Evolutionary conservation across 1,284 basidiomycete species (phyloP).

Genomic region (Sporisorium sorghi): DNA sequence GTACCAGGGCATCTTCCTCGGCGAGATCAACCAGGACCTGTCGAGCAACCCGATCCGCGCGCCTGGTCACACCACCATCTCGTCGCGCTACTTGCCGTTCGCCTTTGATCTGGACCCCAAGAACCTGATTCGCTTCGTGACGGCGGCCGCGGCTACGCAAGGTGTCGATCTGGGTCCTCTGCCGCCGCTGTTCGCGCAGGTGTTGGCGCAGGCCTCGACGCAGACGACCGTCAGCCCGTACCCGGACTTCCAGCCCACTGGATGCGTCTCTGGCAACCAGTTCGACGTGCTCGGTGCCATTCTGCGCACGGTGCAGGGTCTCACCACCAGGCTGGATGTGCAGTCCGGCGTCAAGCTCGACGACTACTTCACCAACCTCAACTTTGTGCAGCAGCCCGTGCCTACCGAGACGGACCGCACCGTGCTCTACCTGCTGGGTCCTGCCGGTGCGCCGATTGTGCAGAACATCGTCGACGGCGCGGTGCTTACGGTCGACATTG

Average conservation of each 20-base stretch:
- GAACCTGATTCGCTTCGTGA: slow-evolving; percentile 76
- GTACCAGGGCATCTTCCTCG: slow-evolving; percentile 70
- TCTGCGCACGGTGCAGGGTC: slow-evolving; percentile 75
- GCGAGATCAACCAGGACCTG: slow-evolving; percentile 73
- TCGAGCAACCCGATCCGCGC: slow-evolving; percentile 75
- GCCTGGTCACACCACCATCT: slow-evolving; percentile 75
- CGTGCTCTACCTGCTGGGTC: slow-evolving; percentile 78
- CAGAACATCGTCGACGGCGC: slow-evolving; percentile 78
- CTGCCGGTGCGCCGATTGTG: slow-evolving; percentile 74
- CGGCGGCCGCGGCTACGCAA: slow-evolving; percentile 74
- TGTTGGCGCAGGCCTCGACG: slow-evolving; percentile 75
- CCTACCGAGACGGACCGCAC: slow-evolving; percentile 77
- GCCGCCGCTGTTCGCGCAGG: slow-evolving; percentile 74
- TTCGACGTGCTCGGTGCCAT: slow-evolving; percentile 73
- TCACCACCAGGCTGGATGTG: slow-evolving; percentile 74
- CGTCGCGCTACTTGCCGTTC: slow-evolving; percentile 76
- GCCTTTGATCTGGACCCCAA: slow-evolving; percentile 77
- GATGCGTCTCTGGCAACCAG: slow-evolving; percentile 74
- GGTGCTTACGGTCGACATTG: slow-evolving; percentile 74
- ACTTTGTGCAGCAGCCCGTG: slow-evolving; percentile 77
- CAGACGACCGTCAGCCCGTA: slow-evolving; percentile 74
- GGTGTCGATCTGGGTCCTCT: slow-evolving; percentile 78
- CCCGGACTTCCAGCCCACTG: slow-evolving; percentile 70
- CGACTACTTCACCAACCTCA: slow-evolving; percentile 73
- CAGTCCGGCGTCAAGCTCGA: slow-evolving; percentile 58